These are phyloP conservation scores for Komagataella pseudopastoris DNA, from an alignment of 805 yeast genomes.

Conservation along the genomic window DNA sequence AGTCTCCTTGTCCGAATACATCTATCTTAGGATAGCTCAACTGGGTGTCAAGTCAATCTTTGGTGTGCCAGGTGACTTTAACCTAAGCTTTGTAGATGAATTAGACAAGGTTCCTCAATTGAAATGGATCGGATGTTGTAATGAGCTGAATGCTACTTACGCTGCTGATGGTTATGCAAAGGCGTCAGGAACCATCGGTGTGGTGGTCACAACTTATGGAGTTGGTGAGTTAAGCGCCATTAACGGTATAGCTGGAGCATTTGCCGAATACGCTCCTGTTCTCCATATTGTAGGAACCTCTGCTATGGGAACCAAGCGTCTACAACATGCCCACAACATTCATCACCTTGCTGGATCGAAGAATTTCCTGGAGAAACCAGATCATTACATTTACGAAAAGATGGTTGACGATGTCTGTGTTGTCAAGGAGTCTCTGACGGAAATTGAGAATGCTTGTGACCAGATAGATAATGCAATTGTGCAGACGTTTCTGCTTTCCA, in stretches of 20 bases:
- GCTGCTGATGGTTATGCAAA: slow-evolving; percentile 35
- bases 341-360: slow-evolving; percentile 52
- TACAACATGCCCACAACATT: slow-evolving; percentile 12
- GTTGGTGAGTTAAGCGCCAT: slow-evolving; percentile 39
- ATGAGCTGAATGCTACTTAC: slow-evolving; percentile 37
- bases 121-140: slow-evolving; percentile 31
- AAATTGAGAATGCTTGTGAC: slow-evolving; percentile 31
- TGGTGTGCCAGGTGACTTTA: slow-evolving; percentile 54
- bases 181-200: slow-evolving; percentile 21
- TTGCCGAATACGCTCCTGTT: slow-evolving; percentile 30
- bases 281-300: slow-evolving; percentile 38
- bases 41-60: slow-evolving; percentile 30
- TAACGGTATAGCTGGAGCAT: slow-evolving; percentile 35
- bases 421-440: slow-evolving; percentile 33
- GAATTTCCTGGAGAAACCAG: slow-evolving; percentile 36
- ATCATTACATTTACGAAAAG: slow-evolving; percentile 53
- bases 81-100: slow-evolving; percentile 33
- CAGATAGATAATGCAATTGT: slow-evolving; percentile 59
- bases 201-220: slow-evolving; percentile 32
- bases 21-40: slow-evolving; percentile 28
- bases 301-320: slow-evolving; percentile 6
- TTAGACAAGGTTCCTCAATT: slow-evolving; percentile 18
- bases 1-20: slow-evolving; percentile 29
- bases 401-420: slow-evolving; percentile 47
- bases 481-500: slow-evolving; percentile 38